Evolutionary conservation across 352 stramenopile species (phyloP), one percentile per base, ranked within the genome.

Genomic region (Phytophthora cajani): DNA sequence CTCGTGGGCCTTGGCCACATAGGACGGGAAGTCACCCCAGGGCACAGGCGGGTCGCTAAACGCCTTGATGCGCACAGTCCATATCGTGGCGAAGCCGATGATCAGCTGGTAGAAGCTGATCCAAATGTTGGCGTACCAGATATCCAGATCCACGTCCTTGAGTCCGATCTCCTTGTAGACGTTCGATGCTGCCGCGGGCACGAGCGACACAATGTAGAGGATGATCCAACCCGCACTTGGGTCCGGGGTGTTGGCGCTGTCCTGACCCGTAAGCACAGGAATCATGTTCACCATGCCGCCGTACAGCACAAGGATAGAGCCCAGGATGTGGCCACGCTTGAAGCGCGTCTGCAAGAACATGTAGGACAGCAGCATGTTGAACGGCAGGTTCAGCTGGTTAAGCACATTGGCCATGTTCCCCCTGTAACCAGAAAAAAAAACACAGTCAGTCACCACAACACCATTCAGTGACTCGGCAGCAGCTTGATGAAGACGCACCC

Each of bases 111-210:
- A 97, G 56, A 91, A 82, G 70, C 81, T 91, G 58, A 95, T 89
- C 87, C 86, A 94, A 44, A 89, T 89, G 60, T 95, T 95, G 38
- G 87, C 82, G 71, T 94, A 97, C 87, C 87, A 97, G 57, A 95
- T 93, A 67, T 97, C 89, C 32, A 97, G 69, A 55, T 95, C 88
- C 67, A 93, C 85, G 69, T 92, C 87, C 66, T 97, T 97, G 19
- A 97, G 75, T 12, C 84, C 89, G 55, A 97, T 93, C 67, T 97
- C 89, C 71, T 97, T 97, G 81, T 95, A 96, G 25, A 94, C 88
- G 40, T 97, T 97, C 30, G 87, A 94, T 5, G 77, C 76, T 1
- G 89, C 89, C 0, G 85, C 71, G 3, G 88, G 88, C 3, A 95
- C 54, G 23, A 93, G 63, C 21, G 88, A 92, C 44, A 91, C 54